These are phyloP conservation scores for Dioszegia aurantiaca DNA, from an alignment of 768 basidiomycete species.

Conservation along the genomic window DNA sequence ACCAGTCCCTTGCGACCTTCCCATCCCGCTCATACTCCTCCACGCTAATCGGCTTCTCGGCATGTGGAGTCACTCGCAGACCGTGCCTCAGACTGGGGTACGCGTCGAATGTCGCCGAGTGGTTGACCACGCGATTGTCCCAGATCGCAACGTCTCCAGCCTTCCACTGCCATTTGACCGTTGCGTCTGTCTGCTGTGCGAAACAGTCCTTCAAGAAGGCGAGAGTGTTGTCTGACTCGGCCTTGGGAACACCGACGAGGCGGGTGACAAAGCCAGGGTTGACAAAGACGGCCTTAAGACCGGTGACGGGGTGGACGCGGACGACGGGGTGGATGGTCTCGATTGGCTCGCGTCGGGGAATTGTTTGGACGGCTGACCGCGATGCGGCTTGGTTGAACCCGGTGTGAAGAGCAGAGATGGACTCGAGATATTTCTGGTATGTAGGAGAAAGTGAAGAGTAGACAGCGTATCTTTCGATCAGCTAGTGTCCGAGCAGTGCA, in stretches of 20 bases:
- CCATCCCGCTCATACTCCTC: conserved; percentile 64
- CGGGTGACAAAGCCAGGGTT: conserved; percentile 80
- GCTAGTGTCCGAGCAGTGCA: background rate
- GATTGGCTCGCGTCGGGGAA: conserved; percentile 63
- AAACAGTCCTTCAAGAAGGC: conserved; percentile 70
- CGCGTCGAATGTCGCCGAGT: conserved; percentile 79
- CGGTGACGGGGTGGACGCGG: conserved; percentile 77
- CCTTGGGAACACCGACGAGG: conserved; percentile 73
- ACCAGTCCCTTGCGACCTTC: conserved; percentile 69
- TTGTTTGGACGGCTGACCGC: conserved; percentile 65
- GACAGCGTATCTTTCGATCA: conserved; percentile 63
- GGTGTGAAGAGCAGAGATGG: conserved; percentile 70
- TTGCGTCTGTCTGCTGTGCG: conserved; percentile 51
- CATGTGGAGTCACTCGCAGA: conserved; percentile 75
- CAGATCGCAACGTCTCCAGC: conserved; percentile 75
- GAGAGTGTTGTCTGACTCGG: conserved; percentile 71
- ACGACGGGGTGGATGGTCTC: conserved; percentile 69
- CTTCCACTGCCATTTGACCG: conserved; percentile 59
- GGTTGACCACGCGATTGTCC: conserved; percentile 76
- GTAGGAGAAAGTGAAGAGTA: conserved; percentile 75
- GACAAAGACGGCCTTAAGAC: conserved; percentile 78
- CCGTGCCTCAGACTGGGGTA: conserved; percentile 66
- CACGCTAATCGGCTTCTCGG: conserved; percentile 72
- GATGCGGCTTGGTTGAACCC: conserved; percentile 75
- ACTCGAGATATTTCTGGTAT: conserved; percentile 73